Conservation (phyloP, 2,329 filamentous ascomycete species). For the Alternaria incomplexa region DNA sequence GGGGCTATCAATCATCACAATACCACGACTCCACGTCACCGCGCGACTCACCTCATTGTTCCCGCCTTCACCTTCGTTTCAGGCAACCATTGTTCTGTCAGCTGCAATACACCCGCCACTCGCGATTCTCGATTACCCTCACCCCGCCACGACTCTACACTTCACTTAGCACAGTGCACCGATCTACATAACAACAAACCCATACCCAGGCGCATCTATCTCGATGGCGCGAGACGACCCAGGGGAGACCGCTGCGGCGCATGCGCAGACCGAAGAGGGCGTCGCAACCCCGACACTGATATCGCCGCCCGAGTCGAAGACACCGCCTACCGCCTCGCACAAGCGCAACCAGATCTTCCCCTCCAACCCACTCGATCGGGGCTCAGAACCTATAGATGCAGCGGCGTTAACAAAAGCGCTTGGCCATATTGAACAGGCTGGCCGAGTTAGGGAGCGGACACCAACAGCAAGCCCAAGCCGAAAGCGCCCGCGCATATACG, state of each 20-base stretch:
- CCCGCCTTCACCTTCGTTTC: conserved; percentile 10
- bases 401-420: conserved; percentile 66
- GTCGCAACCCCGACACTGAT: conserved; percentile 55
- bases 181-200: background rate
- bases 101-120: background rate
- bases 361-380: conserved; percentile 38
- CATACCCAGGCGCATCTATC: conserved; percentile 14
- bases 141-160: background rate
- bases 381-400: conserved; percentile 64
- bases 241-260: conserved; percentile 21
- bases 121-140: background rate
- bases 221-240: conserved; percentile 27
- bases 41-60: conserved; percentile 16
- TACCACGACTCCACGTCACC: conserved; percentile 23
- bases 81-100: conserved; percentile 3
- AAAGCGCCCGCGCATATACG: conserved; percentile 72
- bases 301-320: conserved; percentile 65
- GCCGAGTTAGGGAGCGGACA: conserved; percentile 65
- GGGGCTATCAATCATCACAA: conserved; percentile 16
- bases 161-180: background rate
- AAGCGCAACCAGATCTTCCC: conserved; percentile 52
- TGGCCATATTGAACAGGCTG: conserved; percentile 66
- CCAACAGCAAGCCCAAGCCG: conserved; percentile 70
- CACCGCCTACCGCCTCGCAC: conserved; percentile 62
- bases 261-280: conserved; percentile 30